phyloP scores from a whole-genome alignment of 2,329 filamentous ascomycete species.

The Lasiodiplodia theobromae region DNA sequence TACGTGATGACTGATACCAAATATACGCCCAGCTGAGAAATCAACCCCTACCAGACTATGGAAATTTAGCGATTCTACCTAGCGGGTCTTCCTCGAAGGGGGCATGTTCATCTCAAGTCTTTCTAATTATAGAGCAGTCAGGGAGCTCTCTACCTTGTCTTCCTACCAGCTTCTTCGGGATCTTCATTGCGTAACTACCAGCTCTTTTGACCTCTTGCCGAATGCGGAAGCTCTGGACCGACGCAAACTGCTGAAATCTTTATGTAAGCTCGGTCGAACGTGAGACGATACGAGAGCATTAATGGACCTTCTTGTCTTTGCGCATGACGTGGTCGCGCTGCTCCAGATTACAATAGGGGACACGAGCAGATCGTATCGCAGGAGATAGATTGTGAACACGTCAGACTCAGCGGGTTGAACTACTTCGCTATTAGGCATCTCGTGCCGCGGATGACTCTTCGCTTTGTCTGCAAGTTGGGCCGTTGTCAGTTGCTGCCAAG shows the following conservation, averaged over 20 bases:
- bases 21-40: too few species aligned
- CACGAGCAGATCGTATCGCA: background rate
- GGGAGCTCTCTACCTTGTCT: background rate
- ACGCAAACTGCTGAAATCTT: background rate
- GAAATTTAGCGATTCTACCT: too few species aligned
- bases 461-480: background rate
- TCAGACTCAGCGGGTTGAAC: too few species aligned
- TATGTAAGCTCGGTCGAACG: background rate
- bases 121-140: conserved; percentile 31
- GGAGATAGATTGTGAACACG: background rate
- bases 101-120: conserved; percentile 38
- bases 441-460: background rate
- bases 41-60: too few species aligned
- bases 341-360: background rate
- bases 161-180: background rate
- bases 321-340: background rate
- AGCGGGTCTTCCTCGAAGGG: conserved; percentile 3
- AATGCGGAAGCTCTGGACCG: background rate
- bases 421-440: background rate
- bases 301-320: background rate
- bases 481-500: conserved; percentile 14
- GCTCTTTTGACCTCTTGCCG: background rate
- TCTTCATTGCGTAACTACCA: background rate
- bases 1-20: too few species aligned
- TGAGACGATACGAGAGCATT: too few species aligned